phyloP scores from a whole-genome alignment of 2,329 filamentous ascomycete species.

The Talaromyces sp. region DNA sequence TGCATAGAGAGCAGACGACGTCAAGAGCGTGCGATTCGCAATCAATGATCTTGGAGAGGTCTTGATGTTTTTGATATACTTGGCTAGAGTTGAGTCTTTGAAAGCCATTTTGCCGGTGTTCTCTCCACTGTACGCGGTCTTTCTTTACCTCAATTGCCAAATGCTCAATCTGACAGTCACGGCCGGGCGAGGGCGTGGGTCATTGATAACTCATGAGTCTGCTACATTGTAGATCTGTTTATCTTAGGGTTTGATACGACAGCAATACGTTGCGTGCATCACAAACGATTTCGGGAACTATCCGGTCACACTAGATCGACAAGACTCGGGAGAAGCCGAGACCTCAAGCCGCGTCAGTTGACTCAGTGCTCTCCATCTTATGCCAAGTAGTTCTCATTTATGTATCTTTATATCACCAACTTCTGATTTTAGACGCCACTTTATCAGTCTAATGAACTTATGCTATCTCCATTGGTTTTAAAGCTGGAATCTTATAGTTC shows the following conservation, averaged over 20 bases:
- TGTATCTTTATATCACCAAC: background rate
- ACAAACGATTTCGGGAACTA: background rate
- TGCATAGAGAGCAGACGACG: conserved; percentile 9
- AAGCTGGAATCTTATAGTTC: background rate
- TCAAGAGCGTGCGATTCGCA: conserved; percentile 11
- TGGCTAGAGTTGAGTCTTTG: conserved; percentile 11
- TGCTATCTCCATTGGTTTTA: background rate
- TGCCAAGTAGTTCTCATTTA: background rate
- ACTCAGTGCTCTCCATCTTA: background rate
- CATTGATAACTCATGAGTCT: background rate
- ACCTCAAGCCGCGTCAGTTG: background rate
- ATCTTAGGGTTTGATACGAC: background rate
- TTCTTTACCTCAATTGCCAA: background rate
- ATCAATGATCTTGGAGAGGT: conserved; percentile 12
- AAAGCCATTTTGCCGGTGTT: conserved; percentile 2
- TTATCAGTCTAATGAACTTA: background rate
- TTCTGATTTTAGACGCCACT: no score
- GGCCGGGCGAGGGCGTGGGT: background rate
- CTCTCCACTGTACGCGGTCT: background rate
- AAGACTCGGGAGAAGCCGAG: conserved; percentile 11
- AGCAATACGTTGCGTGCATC: background rate
- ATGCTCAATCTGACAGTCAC: background rate
- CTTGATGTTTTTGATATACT: conserved; percentile 15
- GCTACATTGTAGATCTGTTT: conserved; percentile 2
- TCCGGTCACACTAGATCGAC: background rate